Evolutionary conservation across 1,284 basidiomycete genomes (phyloP), one percentile per base, ranked within the genome.

Genomic region (Leccinum huronense): DNA sequence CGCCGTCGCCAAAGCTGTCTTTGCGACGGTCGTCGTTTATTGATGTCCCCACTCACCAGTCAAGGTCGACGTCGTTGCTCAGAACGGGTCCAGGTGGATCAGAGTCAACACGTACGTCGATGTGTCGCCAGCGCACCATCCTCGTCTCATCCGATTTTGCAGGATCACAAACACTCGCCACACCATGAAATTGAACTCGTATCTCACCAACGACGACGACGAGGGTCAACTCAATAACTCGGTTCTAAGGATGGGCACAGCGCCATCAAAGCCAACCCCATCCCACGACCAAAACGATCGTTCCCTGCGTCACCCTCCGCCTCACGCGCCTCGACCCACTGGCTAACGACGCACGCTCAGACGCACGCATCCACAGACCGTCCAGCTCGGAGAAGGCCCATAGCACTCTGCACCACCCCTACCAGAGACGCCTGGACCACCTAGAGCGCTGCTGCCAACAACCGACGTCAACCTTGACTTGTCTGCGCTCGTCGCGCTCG

Each of bases 31-130:
- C 64, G 9, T 76, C 73, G 5, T 60, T 66, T 62, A 70, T 71
- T 30, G 73, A 73, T 48, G 42, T 69, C 55, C n/a, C 42, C 9
- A 45, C 42, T 45, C 65, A 30, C 53, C 63, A 8, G 81, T 85
- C n/a, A 93, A 91, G 69, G 86, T 94, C 0, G 93, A 95, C 72
- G 82, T 94, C 5, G 86, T 94, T 30, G 87, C 89, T 2, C 84
- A 91, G 51, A 84, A 86, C 60, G 92, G 91, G 1, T 79, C 81
- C 34, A 78, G 81, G 9, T 95, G 92, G 93, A 87, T 92, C 40
- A 82, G 92, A 69, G 84, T 95, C 30, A 94, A 94, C 77, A 94
- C 93, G 93, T 93, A 70, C 73, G 89, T 85, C 48, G 56, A 19
- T 61, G n/a, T 19, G 23, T 9, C 19, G 34, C 4, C 14, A 51